Conservation (phyloP, 768 basidiomycete species). For the Naganishia onofrii region DNA sequence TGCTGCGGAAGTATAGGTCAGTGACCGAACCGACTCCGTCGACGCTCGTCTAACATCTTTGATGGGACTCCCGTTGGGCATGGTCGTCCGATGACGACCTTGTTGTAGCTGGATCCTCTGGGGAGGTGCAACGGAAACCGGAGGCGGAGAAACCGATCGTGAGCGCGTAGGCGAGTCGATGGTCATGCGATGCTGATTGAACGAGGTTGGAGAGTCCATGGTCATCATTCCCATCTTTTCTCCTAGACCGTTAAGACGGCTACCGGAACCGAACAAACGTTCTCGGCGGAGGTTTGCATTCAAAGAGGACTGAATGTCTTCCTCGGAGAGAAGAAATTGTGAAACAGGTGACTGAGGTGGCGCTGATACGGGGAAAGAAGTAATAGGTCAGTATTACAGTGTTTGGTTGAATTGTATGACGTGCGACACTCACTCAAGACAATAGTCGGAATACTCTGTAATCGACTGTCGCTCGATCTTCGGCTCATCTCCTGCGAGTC, state of each 20-base stretch:
- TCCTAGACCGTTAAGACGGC: slow-evolving; percentile 15
- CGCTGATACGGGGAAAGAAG: background rate
- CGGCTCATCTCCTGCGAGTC: background rate
- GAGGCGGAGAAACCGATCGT: slow-evolving; percentile 21
- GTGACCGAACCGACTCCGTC: background rate
- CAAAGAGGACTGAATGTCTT: slow-evolving; percentile 19
- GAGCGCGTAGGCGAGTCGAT: slow-evolving; percentile 9
- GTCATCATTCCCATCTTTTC: slow-evolving; percentile 25
- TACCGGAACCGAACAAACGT: slow-evolving; percentile 1
- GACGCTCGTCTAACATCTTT: slow-evolving; percentile 13
- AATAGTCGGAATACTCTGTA: slow-evolving; percentile 19
- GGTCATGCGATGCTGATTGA: background rate
- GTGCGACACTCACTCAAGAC: slow-evolving; percentile 7
- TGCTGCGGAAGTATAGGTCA: background rate
- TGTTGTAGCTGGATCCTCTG: slow-evolving; percentile 9
- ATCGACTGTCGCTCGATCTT: slow-evolving; percentile 4
- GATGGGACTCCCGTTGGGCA: slow-evolving; percentile 15
- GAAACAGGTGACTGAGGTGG: slow-evolving; percentile 17
- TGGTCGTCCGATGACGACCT: background rate
- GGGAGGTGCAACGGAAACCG: slow-evolving; percentile 12
- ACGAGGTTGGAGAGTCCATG: background rate
- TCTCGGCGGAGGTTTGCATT: slow-evolving; percentile 20
- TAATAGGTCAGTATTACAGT: background rate
- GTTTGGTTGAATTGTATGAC: no score
- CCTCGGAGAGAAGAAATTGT: slow-evolving; percentile 17